Percentiles rank a stretch among this genome's conserved stretches.
These are phyloP conservation scores for Pseudonitzschia multiseries DNA, from an alignment of 108 stramenopile species.

Conservation along the genomic window DNA sequence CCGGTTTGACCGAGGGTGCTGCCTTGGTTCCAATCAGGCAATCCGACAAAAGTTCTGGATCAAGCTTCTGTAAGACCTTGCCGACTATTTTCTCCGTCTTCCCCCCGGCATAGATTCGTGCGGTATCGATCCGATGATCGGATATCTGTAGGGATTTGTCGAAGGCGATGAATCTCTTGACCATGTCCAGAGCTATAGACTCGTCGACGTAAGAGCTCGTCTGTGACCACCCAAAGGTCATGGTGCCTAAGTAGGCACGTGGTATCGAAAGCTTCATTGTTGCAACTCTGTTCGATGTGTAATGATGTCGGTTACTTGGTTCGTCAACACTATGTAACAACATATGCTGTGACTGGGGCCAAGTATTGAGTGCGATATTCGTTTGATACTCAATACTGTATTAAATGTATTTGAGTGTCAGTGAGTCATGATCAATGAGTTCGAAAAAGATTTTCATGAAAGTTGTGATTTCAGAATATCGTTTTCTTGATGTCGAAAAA, in stretches of 20 bases:
- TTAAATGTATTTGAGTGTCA: no score
- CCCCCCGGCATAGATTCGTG: slow-evolving; percentile 85
- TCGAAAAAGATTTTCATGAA: no score
- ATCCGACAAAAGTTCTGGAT: neutral
- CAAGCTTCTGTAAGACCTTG: slow-evolving; percentile 28
- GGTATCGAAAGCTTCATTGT: slow-evolving; percentile 49
- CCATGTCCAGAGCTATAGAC: slow-evolving; percentile 54
- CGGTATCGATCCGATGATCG: slow-evolving; percentile 65
- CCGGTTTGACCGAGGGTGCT: slow-evolving; percentile 58
- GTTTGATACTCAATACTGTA: no score
- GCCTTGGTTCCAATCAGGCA: slow-evolving; percentile 78
- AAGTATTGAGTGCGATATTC: no score
- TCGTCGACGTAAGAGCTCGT: slow-evolving; percentile 69
- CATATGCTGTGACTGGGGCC: no score
- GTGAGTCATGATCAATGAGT: no score
- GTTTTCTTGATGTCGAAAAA: no score
- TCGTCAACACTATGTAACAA: no score
- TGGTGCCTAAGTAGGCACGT: slow-evolving; percentile 82
- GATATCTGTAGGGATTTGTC: slow-evolving; percentile 26
- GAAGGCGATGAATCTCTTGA: slow-evolving; percentile 40
- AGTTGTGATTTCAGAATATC: no score
- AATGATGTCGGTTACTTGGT: neutral
- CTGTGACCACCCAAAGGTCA: slow-evolving; percentile 89
- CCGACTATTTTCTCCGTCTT: slow-evolving; percentile 74
- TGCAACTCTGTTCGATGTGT: neutral